A percentile compares a stretch with the other conserved stretches of the same genome.
These are phyloP conservation scores for Sporisorium sorghi DNA, from an alignment of 1,284 basidiomycete species.

Conservation along the genomic window DNA sequence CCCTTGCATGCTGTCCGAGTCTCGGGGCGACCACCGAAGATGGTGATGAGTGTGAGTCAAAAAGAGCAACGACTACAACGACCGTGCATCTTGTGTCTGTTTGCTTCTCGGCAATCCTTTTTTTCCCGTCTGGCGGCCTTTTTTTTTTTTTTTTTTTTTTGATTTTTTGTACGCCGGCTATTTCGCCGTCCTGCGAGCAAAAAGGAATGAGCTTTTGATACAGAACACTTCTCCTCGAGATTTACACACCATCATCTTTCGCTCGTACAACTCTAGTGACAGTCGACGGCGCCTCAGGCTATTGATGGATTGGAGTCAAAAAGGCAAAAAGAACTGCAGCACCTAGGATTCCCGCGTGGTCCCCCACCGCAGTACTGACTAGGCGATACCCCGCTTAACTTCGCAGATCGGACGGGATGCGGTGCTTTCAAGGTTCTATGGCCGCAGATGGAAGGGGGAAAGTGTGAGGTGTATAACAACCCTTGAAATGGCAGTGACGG, in stretches of 20 bases:
- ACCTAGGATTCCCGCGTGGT: constrained; percentile 84
- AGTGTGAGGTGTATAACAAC: too few species aligned
- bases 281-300: too few species aligned
- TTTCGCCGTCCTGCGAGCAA: background rate
- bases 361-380: constrained; percentile 86
- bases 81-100: constrained; percentile 18
- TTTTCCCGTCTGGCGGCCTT: too few species aligned
- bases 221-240: too few species aligned
- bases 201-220: too few species aligned
- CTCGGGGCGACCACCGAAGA: too few species aligned
- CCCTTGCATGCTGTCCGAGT: background rate
- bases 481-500: too few species aligned
- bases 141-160: too few species aligned
- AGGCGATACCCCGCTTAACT: constrained; percentile 82
- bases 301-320: too few species aligned
- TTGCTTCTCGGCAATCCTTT: constrained; percentile 22
- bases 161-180: background rate
- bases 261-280: too few species aligned
- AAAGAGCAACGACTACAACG: background rate
- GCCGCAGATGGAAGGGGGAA: constrained; percentile 74
- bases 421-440: constrained; percentile 83
- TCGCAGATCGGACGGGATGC: constrained; percentile 83
- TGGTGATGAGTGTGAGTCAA: background rate
- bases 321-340: constrained; percentile 75
- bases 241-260: too few species aligned